Conservation (phyloP, 441 rosid genomes). For the Gossypium trilobum region DNA sequence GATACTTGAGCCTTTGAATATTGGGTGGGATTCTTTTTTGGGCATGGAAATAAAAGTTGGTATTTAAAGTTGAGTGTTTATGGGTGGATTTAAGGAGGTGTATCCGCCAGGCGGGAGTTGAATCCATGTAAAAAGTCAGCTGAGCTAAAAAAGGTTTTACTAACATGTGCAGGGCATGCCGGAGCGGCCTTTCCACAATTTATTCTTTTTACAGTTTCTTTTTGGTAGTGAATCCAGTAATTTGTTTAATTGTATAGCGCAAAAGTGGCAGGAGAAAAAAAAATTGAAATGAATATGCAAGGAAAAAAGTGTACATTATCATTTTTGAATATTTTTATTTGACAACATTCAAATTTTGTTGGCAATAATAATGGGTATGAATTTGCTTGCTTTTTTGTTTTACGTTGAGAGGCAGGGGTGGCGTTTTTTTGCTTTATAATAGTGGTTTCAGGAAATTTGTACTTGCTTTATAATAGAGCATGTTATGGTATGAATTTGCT, state of each 20-base stretch:
- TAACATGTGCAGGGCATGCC: conserved; percentile 27
- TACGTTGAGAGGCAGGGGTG: not conserved
- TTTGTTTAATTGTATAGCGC: conserved; percentile 41
- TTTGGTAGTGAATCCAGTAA: conserved; percentile 20
- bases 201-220: conserved; percentile 15
- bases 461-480: not conserved
- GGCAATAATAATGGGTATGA: not conserved
- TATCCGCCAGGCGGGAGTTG: conserved; percentile 20
- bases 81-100: conserved; percentile 25
- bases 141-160: conserved; percentile 26
- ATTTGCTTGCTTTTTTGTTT: not conserved
- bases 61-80: conserved; percentile 12
- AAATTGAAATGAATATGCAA: conserved; percentile 22
- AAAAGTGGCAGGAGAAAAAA: conserved; percentile 17
- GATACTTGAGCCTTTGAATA: conserved; percentile 22
- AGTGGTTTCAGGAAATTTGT: not conserved
- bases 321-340: conserved; percentile 32
- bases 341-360: conserved; percentile 3
- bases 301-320: conserved; percentile 44
- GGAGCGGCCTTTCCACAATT: conserved; percentile 25
- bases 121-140: conserved; percentile 17
- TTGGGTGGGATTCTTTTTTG: conserved; percentile 35
- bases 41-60: conserved; percentile 24
- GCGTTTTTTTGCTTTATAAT: too few relatives aligned
- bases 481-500: too few relatives aligned